Evolutionary conservation across 1,139 yeast species (phyloP), one percentile per base, ranked within the genome.

Genomic region (Diutina sp.): DNA sequence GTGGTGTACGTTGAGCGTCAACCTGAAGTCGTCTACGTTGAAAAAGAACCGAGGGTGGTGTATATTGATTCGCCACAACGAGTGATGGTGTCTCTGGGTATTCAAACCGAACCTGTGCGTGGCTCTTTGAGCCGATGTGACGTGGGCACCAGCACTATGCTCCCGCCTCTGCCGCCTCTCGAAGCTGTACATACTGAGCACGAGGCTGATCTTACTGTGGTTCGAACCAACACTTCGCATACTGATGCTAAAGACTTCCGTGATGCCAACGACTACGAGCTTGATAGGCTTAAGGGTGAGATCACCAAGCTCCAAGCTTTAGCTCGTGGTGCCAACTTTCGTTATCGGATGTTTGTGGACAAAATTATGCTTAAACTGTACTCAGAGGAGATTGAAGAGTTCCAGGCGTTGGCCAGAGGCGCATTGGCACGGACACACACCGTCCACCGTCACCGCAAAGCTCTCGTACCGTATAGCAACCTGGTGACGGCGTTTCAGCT

Each of bases 301-400:
- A 65, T 76, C 51, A 65, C 75, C 64, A 69, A 71, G 58, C 71
- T 86, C 38, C 93, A 87, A 65, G 78, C 90, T 0, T 69, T 83
- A 38, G 77, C 86, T 8, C 73, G 87, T 61, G 93, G 91, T 32
- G 84, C 87, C 0, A 74, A 80, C 56, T 71, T 81, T 60, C 75
- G 95, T 55, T 87, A 84, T 66, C 70, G 70, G 32, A 73, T 84
- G 72, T 84, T 83, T 67, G 85, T 85, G 48, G 79, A 80, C 62
- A 77, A 74, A 58, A 82, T 83, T 60, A 78, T 83, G 76, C 65
- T 84, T 46, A 79, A 78, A 61, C 81, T 85, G 3, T 80, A 77
- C 61, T 71, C 73, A 4, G 79, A 76, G 25, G 81, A 78, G 58
- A 68, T 83, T 44, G 70, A 70, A 5, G 59, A 58, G 11, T 67